Evolutionary conservation across 2,329 filamentous ascomycete species (phyloP).

Genomic region (Calonectria hongkongensis): DNA sequence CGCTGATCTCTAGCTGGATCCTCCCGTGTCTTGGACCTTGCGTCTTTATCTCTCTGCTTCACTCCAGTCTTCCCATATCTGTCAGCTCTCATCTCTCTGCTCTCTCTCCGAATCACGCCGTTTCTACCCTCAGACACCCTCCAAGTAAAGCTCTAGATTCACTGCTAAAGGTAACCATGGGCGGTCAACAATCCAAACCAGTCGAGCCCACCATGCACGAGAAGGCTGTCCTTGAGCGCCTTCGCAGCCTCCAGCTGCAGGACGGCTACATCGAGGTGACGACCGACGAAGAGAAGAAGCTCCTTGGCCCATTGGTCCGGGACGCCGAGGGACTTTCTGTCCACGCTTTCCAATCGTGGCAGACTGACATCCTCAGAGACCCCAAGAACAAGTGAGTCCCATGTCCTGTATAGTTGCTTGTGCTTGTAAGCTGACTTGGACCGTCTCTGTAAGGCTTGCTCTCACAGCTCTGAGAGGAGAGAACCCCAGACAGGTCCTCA

Average conservation of each 20-base stretch:
- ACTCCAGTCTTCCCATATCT: neutral
- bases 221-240: slow-evolving; percentile 66
- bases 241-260: slow-evolving; percentile 67
- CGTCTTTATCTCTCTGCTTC: slow-evolving; percentile 6
- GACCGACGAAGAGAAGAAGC: slow-evolving; percentile 57
- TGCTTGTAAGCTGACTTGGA: slow-evolving; percentile 24
- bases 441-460: slow-evolving; percentile 76
- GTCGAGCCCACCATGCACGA: slow-evolving; percentile 58
- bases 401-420: neutral
- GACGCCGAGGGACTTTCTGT: slow-evolving; percentile 70
- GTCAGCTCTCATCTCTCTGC: neutral
- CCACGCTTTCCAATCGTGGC: slow-evolving; percentile 73
- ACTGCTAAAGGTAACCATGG: slow-evolving; percentile 60
- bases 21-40: slow-evolving; percentile 19
- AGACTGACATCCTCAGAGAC: slow-evolving; percentile 77
- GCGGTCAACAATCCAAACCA: slow-evolving; percentile 65
- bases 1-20: neutral
- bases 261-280: slow-evolving; percentile 73
- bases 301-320: slow-evolving; percentile 39
- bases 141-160: neutral
- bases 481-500: slow-evolving; percentile 79
- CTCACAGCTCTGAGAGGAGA: slow-evolving; percentile 82
- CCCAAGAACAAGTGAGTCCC: slow-evolving; percentile 76
- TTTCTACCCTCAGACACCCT: neutral
- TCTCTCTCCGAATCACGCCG: too few species aligned